Base-by-base conservation (phyloP, 2,329 filamentous ascomycete species). In the Verruconis gallopava region DNA sequence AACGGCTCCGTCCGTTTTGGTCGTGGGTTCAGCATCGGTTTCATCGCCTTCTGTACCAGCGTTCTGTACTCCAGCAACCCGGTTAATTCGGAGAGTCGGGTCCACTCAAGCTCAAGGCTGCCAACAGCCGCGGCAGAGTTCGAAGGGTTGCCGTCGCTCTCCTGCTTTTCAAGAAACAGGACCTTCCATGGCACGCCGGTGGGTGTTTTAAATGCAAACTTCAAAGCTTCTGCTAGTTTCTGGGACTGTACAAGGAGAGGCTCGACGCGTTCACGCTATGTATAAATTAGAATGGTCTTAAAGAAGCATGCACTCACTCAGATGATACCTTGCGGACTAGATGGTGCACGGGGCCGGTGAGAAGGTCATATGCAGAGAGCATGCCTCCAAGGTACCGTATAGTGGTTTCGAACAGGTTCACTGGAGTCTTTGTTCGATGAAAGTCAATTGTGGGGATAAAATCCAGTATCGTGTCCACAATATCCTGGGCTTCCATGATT, bases 321-420 rank as follows among this genome's bases (percentile, higher is more conserved):
- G n/a, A n/a, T 80, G 2, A 79, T 83, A 84, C 84, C 93, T 63
- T 93, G 85, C 1, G 93, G 69, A 12, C 19, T 22, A 32, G 18
- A 17, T 67, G 49, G 13, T 66, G 62, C 14, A 78, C 66, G 1
- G 81, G 80, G 0, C 81, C 82, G 1, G 66, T 79, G 37, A 93
- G 64, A 39, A 94, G 68, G 54, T 85, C 81, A 51, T 83, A 80
- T 3, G 69, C 83, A 2, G 85, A 83, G 5, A 94, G 55, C 51
- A 94, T 68, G 13, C 85, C 86, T 6, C 75, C 86, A 1, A 94
- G 63, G 53, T 93, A 93, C 20, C 86, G 79, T 53, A 94, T 93
- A 0, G 84, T 94, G 0, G 84, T 93, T 61, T 94, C 86, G 53
- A 94, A 94, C 5, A 94, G 61, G 25, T 81, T 88, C 38, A 93